phyloP scores from a whole-genome alignment of 495 filamentous ascomycete genomes.

The Clohesyomyces aquaticus region DNA sequence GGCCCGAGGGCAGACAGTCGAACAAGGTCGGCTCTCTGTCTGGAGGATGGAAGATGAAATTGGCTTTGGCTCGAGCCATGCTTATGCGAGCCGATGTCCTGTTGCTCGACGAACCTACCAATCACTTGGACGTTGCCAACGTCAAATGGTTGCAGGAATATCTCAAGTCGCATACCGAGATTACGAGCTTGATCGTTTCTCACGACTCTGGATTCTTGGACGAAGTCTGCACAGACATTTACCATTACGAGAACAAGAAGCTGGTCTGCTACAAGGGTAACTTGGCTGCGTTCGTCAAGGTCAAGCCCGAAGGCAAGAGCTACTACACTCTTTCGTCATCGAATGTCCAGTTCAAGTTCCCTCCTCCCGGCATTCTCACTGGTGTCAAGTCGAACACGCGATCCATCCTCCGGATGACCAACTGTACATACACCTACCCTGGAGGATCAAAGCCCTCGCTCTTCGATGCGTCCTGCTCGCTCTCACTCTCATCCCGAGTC shows the following conservation, averaged over 20 bases:
- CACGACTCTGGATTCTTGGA: constrained; percentile 99
- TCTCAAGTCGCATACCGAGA: constrained; percentile 91
- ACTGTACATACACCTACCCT: constrained; percentile 89
- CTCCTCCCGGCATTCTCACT: constrained; percentile 87
- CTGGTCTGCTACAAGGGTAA: constrained; percentile 94
- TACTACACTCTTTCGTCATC: constrained; percentile 97
- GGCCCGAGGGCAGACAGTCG: constrained; percentile 82
- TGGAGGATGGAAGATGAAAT: constrained; percentile 99
- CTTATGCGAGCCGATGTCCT: constrained; percentile 93
- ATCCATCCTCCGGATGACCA: constrained; percentile 92
- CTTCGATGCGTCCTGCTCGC: constrained; percentile 78
- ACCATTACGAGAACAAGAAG: constrained; percentile 99
- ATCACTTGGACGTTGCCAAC: constrained; percentile 96
- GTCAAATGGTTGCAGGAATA: constrained; percentile 96
- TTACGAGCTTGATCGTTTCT: constrained; percentile 95
- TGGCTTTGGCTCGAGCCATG: constrained; percentile 96
- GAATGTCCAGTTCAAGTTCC: constrained; percentile 95
- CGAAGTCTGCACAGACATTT: constrained; percentile 97
- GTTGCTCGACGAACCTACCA: constrained; percentile 96
- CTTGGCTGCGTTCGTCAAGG: constrained; percentile 85
- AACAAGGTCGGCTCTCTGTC: constrained; percentile 91
- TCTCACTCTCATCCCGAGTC: constrained; percentile 87
- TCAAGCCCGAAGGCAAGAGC: constrained; percentile 94
- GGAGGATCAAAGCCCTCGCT: constrained; percentile 82
- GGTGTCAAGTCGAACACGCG: constrained; percentile 94